A percentile compares a stretch with the other conserved stretches of the same genome.
phyloP scores from a whole-genome alignment of 2,329 filamentous ascomycete genomes.

The Botrytis fabae region DNA sequence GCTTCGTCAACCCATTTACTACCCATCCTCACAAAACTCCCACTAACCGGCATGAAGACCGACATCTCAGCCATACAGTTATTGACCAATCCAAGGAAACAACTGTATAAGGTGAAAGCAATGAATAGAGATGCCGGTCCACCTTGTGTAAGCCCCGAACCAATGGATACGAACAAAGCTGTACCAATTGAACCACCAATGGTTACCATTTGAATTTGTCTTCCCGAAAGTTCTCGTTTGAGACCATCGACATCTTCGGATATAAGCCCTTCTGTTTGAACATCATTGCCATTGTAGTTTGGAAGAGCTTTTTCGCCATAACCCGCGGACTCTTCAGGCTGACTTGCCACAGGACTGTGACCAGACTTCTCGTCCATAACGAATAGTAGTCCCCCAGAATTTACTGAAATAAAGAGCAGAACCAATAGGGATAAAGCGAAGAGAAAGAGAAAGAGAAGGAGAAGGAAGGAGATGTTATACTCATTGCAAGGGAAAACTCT shows the following conservation, averaged over 20 bases:
- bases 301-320: constrained; percentile 24
- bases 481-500: background rate
- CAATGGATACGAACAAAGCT: constrained; percentile 50
- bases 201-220: constrained; percentile 52
- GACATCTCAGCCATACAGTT: constrained; percentile 52
- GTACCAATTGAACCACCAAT: constrained; percentile 51
- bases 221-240: constrained; percentile 44
- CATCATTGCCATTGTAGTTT: background rate
- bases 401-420: background rate
- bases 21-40: constrained; percentile 55
- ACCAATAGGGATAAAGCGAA: background rate
- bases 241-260: constrained; percentile 34
- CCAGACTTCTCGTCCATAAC: constrained; percentile 26
- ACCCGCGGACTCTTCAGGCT: constrained; percentile 12
- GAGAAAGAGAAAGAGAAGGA: background rate
- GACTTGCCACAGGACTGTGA: constrained; percentile 13
- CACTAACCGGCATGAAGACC: constrained; percentile 54
- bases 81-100: constrained; percentile 44
- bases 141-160: constrained; percentile 44
- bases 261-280: constrained; percentile 20
- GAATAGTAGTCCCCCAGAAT: background rate
- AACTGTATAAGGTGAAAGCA: constrained; percentile 45
- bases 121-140: constrained; percentile 46
- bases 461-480: background rate
- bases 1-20: constrained; percentile 55